phyloP scores from a whole-genome alignment of 2,329 filamentous ascomycete species.

The Paramyrothecium sp. region DNA sequence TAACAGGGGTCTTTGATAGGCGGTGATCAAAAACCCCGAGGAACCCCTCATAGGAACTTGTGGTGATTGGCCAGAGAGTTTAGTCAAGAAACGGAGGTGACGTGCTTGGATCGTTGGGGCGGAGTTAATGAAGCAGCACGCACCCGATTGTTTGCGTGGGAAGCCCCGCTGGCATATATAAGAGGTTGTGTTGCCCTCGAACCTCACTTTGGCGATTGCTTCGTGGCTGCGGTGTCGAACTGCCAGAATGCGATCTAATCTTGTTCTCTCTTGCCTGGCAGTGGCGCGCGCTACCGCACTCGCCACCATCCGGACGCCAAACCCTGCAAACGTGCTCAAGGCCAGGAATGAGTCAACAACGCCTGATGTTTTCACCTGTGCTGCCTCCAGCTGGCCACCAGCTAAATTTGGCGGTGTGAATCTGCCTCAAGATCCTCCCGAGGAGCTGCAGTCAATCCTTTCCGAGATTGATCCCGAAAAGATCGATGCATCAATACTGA shows the following conservation, averaged over 20 bases:
- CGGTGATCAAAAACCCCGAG: neutral
- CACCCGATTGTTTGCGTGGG: neutral
- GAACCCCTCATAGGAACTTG: neutral
- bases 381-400: constrained; percentile 19
- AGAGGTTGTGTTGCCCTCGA: no score
- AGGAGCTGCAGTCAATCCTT: constrained; percentile 17
- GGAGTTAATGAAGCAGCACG: neutral
- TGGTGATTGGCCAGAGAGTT: neutral
- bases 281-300: neutral
- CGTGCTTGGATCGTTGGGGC: neutral
- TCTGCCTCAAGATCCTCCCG: constrained; percentile 17
- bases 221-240: neutral
- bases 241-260: neutral
- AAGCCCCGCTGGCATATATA: neutral
- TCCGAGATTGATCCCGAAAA: constrained; percentile 33
- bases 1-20: neutral
- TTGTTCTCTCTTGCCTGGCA: neutral
- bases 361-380: constrained; percentile 12
- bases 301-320: neutral
- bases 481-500: constrained; percentile 49
- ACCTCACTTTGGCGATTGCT: neutral
- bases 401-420: constrained; percentile 11
- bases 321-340: neutral
- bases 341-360: constrained; percentile 2
- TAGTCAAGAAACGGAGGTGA: neutral